Evolutionary conservation across 2,329 filamentous ascomycete species (phyloP).

Genomic region (Pseudonectria foliicola): DNA sequence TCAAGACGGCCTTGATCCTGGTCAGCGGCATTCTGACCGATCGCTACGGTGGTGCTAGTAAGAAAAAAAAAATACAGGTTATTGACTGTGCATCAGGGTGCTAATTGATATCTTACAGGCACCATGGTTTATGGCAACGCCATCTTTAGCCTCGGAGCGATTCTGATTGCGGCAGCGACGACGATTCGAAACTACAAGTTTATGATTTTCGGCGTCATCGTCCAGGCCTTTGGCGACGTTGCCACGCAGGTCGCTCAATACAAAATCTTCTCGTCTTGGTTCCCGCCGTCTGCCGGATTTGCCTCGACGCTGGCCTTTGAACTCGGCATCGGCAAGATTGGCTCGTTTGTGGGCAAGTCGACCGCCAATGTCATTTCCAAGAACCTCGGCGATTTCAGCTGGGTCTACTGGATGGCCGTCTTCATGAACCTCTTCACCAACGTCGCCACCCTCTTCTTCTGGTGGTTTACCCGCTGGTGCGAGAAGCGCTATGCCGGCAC

Average conservation of each 20-base stretch:
- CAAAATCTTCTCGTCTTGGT: slow-evolving; percentile 60
- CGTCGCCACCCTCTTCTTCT: slow-evolving; percentile 44
- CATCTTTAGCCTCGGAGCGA: slow-evolving; percentile 51
- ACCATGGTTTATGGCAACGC: slow-evolving; percentile 55
- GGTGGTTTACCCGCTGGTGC: slow-evolving; percentile 46
- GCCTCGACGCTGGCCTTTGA: slow-evolving; percentile 55
- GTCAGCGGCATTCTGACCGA: slow-evolving; percentile 50
- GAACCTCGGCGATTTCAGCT: slow-evolving; percentile 52
- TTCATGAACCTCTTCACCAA: slow-evolving; percentile 61
- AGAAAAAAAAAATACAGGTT: slow-evolving; percentile 5
- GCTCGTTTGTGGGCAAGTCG: slow-evolving; percentile 52
- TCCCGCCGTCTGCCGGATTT: slow-evolving; percentile 53
- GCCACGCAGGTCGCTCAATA: slow-evolving; percentile 59
- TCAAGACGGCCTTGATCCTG: slow-evolving; percentile 50
- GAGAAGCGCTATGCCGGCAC: slow-evolving; percentile 39
- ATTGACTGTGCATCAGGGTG: no score
- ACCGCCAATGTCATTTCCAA: slow-evolving; percentile 53
- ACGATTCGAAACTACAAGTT: slow-evolving; percentile 50
- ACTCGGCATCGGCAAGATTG: slow-evolving; percentile 53
- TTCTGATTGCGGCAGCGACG: slow-evolving; percentile 51
- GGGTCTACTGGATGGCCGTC: slow-evolving; percentile 55
- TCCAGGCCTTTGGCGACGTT: slow-evolving; percentile 54
- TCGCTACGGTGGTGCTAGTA: slow-evolving; percentile 49
- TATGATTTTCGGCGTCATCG: slow-evolving; percentile 51
- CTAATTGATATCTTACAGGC: slow-evolving; percentile 15